A percentile compares a stretch with the other conserved stretches of the same genome.
Conservation (phyloP, 768 basidiomycete genomes). For the Pleurotus eryngii region DNA sequence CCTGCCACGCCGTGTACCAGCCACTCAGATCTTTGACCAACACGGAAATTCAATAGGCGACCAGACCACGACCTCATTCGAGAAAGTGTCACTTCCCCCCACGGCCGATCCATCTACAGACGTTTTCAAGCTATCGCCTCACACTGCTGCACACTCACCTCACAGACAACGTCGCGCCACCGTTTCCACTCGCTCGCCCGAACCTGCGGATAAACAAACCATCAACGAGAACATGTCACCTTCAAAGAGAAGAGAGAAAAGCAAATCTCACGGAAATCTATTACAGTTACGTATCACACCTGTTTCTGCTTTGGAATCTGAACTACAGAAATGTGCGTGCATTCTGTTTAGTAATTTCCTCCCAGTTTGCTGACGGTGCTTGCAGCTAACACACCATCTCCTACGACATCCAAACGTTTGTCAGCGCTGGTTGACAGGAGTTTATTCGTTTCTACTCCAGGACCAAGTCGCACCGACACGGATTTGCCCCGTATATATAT, state of each 20-base stretch:
- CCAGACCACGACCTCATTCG: constrained; percentile 30
- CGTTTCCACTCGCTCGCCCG: constrained; percentile 62
- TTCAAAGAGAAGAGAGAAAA: constrained; percentile 65
- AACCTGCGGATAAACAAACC: constrained; percentile 25
- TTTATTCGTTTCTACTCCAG: constrained; percentile 59
- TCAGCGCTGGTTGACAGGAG: constrained; percentile 68
- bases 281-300: constrained; percentile 65
- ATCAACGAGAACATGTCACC: constrained; percentile 26
- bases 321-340: constrained; percentile 58
- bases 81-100: constrained; percentile 9
- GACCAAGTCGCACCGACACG: constrained; percentile 37
- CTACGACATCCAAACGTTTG: constrained; percentile 49
- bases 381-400: constrained; percentile 29
- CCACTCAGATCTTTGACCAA: constrained; percentile 67
- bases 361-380: constrained; percentile 2
- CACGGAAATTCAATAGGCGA: constrained; percentile 36
- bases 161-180: constrained; percentile 58
- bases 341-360: background rate
- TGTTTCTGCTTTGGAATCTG: constrained; percentile 58
- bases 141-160: constrained; percentile 31
- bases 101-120: constrained; percentile 21
- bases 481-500: constrained; percentile 25
- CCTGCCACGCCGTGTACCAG: constrained; percentile 60
- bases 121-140: constrained; percentile 20
- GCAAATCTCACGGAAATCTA: constrained; percentile 62